Evolutionary conservation across 2,329 filamentous ascomycete species (phyloP).

Genomic region (Pyrenochaeta sp.): DNA sequence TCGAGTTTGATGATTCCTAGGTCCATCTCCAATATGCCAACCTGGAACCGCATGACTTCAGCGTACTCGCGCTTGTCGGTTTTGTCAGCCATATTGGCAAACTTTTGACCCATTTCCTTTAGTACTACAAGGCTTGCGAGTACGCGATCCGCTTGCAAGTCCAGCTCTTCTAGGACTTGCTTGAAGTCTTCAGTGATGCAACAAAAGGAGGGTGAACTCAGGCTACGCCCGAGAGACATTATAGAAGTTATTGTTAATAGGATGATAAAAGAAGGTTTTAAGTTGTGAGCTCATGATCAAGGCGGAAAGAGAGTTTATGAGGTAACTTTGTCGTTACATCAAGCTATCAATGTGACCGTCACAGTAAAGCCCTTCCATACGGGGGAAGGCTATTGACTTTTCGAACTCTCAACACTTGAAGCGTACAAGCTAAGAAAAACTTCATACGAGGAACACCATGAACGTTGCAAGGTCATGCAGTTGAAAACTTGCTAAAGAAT

Average conservation of each 20-base stretch:
- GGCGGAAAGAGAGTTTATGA: background rate
- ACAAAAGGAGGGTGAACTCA: background rate
- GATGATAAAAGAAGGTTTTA: background rate
- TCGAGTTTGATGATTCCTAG: constrained; percentile 5
- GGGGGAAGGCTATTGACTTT: background rate
- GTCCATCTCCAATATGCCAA: constrained; percentile 6
- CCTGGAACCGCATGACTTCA: constrained; percentile 2
- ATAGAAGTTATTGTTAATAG: background rate
- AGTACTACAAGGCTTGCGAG: constrained; percentile 10
- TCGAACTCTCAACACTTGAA: background rate
- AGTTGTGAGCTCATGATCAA: background rate
- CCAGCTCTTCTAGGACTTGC: constrained; percentile 3
- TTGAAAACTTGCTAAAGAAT: too few relatives aligned
- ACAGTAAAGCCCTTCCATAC: background rate
- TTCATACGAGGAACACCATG: too few relatives aligned
- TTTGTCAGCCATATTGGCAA: background rate
- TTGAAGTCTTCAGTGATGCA: constrained; percentile 3
- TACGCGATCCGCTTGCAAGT: constrained; percentile 5
- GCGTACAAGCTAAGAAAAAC: too few relatives aligned
- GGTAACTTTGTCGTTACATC: background rate
- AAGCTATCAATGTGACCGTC: background rate
- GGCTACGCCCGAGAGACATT: background rate
- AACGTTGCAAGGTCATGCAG: too few relatives aligned
- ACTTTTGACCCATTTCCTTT: constrained; percentile 2
- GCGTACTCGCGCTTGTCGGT: constrained; percentile 5